phyloP scores from a whole-genome alignment of 352 stramenopile species.

The Thalassiosira pacifica region DNA sequence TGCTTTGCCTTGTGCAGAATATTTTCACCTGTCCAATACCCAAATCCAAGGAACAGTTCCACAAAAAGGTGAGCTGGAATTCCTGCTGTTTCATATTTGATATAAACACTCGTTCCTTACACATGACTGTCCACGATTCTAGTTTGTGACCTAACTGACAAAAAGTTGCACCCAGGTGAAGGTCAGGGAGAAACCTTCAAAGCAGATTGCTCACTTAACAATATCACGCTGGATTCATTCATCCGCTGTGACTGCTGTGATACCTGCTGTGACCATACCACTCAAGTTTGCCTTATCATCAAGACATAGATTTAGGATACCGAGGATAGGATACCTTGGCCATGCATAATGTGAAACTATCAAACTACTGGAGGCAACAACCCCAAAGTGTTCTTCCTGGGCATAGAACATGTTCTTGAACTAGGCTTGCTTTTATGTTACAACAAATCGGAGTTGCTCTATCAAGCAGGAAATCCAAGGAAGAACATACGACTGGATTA shows the following conservation, averaged over 20 bases:
- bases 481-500: too few relatives aligned
- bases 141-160: conserved; percentile 20
- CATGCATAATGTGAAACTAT: too few relatives aligned
- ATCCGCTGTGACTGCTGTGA: conserved; percentile 32
- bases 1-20: background rate
- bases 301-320: background rate
- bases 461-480: too few relatives aligned
- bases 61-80: background rate
- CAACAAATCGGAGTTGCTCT: too few relatives aligned
- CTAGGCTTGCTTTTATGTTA: too few relatives aligned
- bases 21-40: conserved; percentile 20
- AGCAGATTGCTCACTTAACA: conserved; percentile 32
- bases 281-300: conserved; percentile 2
- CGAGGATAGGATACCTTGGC: too few relatives aligned
- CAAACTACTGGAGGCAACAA: too few relatives aligned
- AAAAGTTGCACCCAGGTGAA: conserved; percentile 12
- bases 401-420: too few relatives aligned
- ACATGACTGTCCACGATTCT: background rate
- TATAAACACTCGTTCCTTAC: background rate
- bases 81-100: background rate
- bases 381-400: too few relatives aligned
- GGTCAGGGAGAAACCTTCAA: conserved; percentile 2
- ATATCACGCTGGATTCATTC: conserved; percentile 1
- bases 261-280: conserved; percentile 38
- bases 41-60: conserved; percentile 25